Evolutionary conservation across 108 stramenopile genomes (phyloP), one percentile per base, ranked within the genome.

Genomic region (Nitzschia sp.): DNA sequence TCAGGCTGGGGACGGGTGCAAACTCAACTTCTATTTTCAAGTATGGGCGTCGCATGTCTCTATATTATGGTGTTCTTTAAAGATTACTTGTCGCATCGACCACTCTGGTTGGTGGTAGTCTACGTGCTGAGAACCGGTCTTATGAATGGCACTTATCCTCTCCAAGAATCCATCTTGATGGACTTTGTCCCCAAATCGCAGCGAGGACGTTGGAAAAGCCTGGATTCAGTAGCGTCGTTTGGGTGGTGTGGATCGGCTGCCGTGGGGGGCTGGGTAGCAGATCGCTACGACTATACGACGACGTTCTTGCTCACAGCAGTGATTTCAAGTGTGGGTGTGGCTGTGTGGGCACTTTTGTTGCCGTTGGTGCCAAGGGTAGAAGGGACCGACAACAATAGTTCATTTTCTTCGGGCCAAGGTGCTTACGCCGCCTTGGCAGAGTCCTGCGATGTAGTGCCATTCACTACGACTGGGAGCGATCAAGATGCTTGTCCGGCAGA

Each of bases 181-280:
- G 90, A 91, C 32, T 74, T 73, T 47, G 90, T 91, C 0, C 80
- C 78, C 23, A 82, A 78, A 47, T 36, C 77, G 0, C 57, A 80
- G 55, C 75, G 90, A 18, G 86, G 79, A 18, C 75, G 78, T 31
- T 92, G 87, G 85, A 92, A 86, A 36, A 66, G 69, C 32, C 60
- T 88, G 25, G 90, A 92, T 61, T 67, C 72, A 29, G 60, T 84
- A 18, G 65, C 85, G 0, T 33, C 57, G 35, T 86, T 93, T 70
- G 87, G 87, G 1, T 93, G 92, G 92, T 79, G 81, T 63, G 92
- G 92, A 13, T 83, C 82, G 48, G 92, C 92, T 23, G 77, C 83
- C 19, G 42, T 87, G 21, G 92, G 92, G 23, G 92, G 92, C 0
- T 59, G 71, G 65, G 31, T 86, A n/a, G 68, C 82, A 15, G 92